phyloP scores from a whole-genome alignment of 1,139 yeast species.

The Nakaseomyces delphensis region DNA sequence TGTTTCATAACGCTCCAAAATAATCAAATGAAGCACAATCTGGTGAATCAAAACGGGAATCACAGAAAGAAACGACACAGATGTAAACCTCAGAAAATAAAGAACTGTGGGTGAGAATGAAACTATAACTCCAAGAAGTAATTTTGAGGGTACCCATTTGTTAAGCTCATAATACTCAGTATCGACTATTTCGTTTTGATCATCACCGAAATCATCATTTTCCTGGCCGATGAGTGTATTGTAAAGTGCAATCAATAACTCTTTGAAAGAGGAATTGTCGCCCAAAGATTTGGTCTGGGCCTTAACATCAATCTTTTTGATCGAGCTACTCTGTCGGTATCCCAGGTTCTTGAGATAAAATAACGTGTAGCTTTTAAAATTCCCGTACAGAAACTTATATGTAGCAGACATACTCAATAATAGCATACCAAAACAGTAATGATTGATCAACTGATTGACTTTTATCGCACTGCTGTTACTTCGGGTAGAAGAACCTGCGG shows the following conservation, averaged over 20 bases:
- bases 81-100: slow-evolving; percentile 34
- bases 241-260: neutral
- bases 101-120: slow-evolving; percentile 52
- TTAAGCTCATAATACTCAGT: slow-evolving; percentile 41
- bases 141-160: slow-evolving; percentile 53
- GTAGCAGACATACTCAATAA: slow-evolving; percentile 13
- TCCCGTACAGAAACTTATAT: slow-evolving; percentile 17
- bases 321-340: neutral
- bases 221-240: neutral
- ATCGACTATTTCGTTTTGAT: slow-evolving; percentile 7
- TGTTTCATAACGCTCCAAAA: slow-evolving; percentile 40
- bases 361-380: slow-evolving; percentile 20
- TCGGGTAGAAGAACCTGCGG: neutral
- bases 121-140: slow-evolving; percentile 40
- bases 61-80: slow-evolving; percentile 38
- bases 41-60: slow-evolving; percentile 36
- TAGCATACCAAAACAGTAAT: slow-evolving; percentile 12
- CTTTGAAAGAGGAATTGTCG: neutral
- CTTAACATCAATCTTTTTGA: neutral
- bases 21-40: slow-evolving; percentile 35
- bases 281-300: neutral
- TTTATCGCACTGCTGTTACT: neutral
- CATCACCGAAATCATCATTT: neutral
- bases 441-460: slow-evolving; percentile 7
- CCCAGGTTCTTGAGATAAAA: slow-evolving; percentile 14